Percentiles rank a stretch among this genome's conserved stretches.
These are phyloP conservation scores for Termitomyces bulborhizus DNA, from an alignment of 768 basidiomycete species.

Conservation along the genomic window DNA sequence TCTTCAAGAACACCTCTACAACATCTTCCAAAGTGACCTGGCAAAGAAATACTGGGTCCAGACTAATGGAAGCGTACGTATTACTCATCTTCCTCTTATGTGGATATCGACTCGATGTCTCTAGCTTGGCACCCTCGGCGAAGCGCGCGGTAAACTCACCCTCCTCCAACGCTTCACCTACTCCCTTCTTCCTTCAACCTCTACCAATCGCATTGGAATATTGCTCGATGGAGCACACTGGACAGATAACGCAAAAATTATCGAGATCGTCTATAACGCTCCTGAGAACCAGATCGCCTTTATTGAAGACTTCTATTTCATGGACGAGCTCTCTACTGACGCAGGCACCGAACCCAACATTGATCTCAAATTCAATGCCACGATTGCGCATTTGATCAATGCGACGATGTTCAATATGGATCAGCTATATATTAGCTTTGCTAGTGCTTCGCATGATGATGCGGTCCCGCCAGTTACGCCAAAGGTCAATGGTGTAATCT, in stretches of 20 bases:
- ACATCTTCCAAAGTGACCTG: slow-evolving; percentile 29
- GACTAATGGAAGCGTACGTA: slow-evolving; percentile 31
- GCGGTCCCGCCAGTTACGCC: slow-evolving; percentile 30
- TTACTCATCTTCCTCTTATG: not conserved
- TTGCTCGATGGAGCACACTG: slow-evolving; percentile 35
- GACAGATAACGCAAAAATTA: slow-evolving; percentile 42
- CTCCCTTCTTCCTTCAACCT: slow-evolving; percentile 29
- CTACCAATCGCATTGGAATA: slow-evolving; percentile 37
- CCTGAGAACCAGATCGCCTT: slow-evolving; percentile 30
- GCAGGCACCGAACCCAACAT: slow-evolving; percentile 32
- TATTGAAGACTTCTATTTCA: slow-evolving; percentile 44
- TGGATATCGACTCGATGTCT: too few species aligned
- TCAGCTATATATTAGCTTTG: slow-evolving; percentile 43
- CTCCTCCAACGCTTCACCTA: slow-evolving; percentile 45
- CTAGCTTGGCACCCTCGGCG: slow-evolving; percentile 42
- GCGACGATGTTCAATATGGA: slow-evolving; percentile 31
- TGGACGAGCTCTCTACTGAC: slow-evolving; percentile 23
- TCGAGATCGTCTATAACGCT: slow-evolving; percentile 38
- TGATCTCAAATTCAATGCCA: slow-evolving; percentile 35
- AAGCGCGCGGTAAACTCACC: slow-evolving; percentile 45
- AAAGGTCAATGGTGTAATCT: slow-evolving; percentile 17
- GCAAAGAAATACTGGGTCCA: slow-evolving; percentile 44
- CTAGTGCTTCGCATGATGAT: slow-evolving; percentile 33
- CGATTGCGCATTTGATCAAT: slow-evolving; percentile 33
- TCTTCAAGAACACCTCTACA: slow-evolving; percentile 35